These are phyloP conservation scores for Corrigiola litoralis DNA, from an alignment of 179 eudicot species.

Conservation along the genomic window DNA sequence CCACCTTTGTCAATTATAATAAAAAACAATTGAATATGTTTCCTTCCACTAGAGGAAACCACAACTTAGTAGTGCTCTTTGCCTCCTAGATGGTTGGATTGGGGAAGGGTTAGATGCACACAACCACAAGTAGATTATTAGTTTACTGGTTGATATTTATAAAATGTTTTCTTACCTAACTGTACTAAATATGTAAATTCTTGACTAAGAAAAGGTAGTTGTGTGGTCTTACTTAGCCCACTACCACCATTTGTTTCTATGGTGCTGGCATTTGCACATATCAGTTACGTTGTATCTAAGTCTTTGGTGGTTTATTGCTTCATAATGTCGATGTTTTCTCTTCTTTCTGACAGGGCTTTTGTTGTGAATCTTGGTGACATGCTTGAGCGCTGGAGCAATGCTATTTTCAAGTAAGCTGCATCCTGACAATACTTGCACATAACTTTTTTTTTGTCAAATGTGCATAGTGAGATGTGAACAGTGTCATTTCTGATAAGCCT, in stretches of 20 bases:
- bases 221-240: neutral
- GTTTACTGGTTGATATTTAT: too few species aligned
- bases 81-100: too few species aligned
- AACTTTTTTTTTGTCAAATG: neutral
- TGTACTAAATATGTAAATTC: too few species aligned
- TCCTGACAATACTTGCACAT: neutral
- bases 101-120: too few species aligned
- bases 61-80: too few species aligned
- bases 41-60: too few species aligned
- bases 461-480: neutral
- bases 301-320: neutral
- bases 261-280: neutral
- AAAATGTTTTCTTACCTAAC: too few species aligned
- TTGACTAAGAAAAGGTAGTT: neutral
- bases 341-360: slow-evolving; percentile 61
- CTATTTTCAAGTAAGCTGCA: slow-evolving; percentile 69
- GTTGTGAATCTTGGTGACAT: slow-evolving; percentile 89
- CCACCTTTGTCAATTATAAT: too few species aligned
- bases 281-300: neutral
- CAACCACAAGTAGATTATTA: too few species aligned
- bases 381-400: slow-evolving; percentile 98
- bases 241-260: neutral
- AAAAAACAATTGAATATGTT: too few species aligned
- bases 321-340: neutral
- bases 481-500: neutral